phyloP scores from a whole-genome alignment of 495 filamentous ascomycete species.

The Hypoxylon rickii region DNA sequence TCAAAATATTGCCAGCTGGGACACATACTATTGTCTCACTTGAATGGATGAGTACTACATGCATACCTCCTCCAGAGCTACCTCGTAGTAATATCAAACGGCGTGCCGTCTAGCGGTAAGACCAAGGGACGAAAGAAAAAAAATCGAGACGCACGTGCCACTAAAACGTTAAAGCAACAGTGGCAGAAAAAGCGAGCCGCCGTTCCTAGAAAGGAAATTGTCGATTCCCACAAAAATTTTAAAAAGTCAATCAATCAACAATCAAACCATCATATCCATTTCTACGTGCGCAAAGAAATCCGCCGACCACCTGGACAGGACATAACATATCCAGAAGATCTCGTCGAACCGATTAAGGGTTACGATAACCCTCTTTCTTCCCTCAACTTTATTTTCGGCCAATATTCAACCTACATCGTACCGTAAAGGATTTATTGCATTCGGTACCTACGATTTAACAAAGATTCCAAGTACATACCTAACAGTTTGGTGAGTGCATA shows the following conservation, averaged over 20 bases:
- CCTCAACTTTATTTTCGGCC: too few relatives aligned
- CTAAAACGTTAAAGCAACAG: constrained; percentile 14
- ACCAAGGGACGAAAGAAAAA: too few relatives aligned
- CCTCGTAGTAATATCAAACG: too few relatives aligned
- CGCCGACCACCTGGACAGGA: constrained; percentile 3
- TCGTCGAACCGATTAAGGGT: background rate
- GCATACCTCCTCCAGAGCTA: too few relatives aligned
- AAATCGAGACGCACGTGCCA: constrained; percentile 18
- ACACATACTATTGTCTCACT: too few relatives aligned
- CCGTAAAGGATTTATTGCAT: too few relatives aligned
- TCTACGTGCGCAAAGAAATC: constrained; percentile 17
- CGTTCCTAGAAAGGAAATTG: constrained; percentile 18
- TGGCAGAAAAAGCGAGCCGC: constrained; percentile 13
- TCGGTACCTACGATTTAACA: too few relatives aligned
- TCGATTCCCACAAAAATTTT: constrained; percentile 34
- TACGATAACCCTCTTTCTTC: background rate
- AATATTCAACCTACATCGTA: too few relatives aligned
- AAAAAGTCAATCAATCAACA: constrained; percentile 22
- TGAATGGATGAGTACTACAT: too few relatives aligned
- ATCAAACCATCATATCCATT: constrained; percentile 6
- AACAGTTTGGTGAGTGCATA: too few relatives aligned
- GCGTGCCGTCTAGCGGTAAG: constrained; percentile 21
- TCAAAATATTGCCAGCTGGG: too few relatives aligned
- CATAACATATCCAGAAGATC: background rate
- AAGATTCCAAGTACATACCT: too few relatives aligned